Base-by-base conservation (phyloP, 1,284 basidiomycete species). In the Veloporphyrellus conicus region DNA sequence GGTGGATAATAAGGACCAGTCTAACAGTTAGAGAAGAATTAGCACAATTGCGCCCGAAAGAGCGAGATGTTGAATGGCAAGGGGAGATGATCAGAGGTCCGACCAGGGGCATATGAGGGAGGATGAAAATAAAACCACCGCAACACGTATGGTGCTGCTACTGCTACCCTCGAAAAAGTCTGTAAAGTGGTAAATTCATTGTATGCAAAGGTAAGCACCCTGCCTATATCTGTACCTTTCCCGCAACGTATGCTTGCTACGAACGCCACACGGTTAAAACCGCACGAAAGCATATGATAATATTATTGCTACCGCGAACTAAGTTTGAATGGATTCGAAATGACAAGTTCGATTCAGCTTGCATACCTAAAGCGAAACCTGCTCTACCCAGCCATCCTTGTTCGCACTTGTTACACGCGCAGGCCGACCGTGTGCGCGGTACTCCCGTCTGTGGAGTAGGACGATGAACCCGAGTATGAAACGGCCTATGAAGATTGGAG, bases 141-240 rank as follows among this genome's bases (percentile, higher is more conserved):
- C 12, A 82, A 86, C 51, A 84, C 89, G 52, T 96, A 95, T 64
- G 84, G 85, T 4, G 84, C 87, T 1, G 89, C 91, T 6, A 85
- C 97, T 48, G 82, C 92, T 41, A 95, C 93, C 6, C 74, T 96
- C 51, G 90, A 86, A 61, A 87, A 96, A 63, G 87, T 97, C 1
- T 82, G 87, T 41, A 90, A 93, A 61, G 93, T 97, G 11, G 91
- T 97, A 12, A 89, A 93, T 56, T 87, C 87, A 45, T 70, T 97
- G 49, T 96, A 94, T 60, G 89, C 90, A 16, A 93, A 93, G 79
- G 90, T 82, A 49, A 46, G 72, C 11, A 5, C 16, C 0, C 4
- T 47, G 14, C 42, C 2, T n/a, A 14, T 18, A 3, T 18, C 8
- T 25, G 10, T 7, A 29, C n/a, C 12, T 16, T 0, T 7, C 2